Conservation (phyloP, 495 filamentous ascomycete species). For the Penicillium diatomitis region DNA sequence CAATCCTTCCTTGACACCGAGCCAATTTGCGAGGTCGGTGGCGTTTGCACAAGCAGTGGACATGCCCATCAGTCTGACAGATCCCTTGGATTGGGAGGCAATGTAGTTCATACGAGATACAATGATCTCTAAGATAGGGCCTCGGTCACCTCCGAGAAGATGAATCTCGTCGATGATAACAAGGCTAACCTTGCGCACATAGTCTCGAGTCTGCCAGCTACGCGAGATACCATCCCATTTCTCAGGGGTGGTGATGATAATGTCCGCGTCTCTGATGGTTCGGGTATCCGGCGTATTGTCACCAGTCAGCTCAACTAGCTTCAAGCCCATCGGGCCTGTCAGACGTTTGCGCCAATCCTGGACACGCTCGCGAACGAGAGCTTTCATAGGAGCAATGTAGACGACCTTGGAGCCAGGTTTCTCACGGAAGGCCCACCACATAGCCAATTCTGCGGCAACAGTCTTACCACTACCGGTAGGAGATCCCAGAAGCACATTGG, state of each 20-base stretch:
- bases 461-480: slow-evolving; percentile 97
- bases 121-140: slow-evolving; percentile 97
- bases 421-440: slow-evolving; percentile 99
- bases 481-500: slow-evolving; percentile 92
- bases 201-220: slow-evolving; percentile 94
- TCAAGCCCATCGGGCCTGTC: slow-evolving; percentile 75
- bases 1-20: slow-evolving; percentile 91
- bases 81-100: slow-evolving; percentile 75
- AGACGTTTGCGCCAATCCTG: slow-evolving; percentile 87
- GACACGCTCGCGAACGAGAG: slow-evolving; percentile 90
- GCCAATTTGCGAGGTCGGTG: slow-evolving; percentile 87
- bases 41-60: slow-evolving; percentile 97
- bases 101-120: slow-evolving; percentile 99
- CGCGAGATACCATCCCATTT: slow-evolving; percentile 99
- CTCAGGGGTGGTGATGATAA: slow-evolving; percentile 97
- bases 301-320: slow-evolving; percentile 91
- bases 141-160: slow-evolving; percentile 86
- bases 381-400: slow-evolving; percentile 99
- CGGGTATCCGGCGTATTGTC: slow-evolving; percentile 96
- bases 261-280: slow-evolving; percentile 88
- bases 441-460: slow-evolving; percentile 90
- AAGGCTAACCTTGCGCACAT: slow-evolving; percentile 87
- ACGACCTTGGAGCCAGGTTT: slow-evolving; percentile 95
- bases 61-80: slow-evolving; percentile 91
- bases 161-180: slow-evolving; percentile 99